Base-by-base conservation (phyloP, 768 basidiomycete genomes). In the Tulasnella sp. region DNA sequence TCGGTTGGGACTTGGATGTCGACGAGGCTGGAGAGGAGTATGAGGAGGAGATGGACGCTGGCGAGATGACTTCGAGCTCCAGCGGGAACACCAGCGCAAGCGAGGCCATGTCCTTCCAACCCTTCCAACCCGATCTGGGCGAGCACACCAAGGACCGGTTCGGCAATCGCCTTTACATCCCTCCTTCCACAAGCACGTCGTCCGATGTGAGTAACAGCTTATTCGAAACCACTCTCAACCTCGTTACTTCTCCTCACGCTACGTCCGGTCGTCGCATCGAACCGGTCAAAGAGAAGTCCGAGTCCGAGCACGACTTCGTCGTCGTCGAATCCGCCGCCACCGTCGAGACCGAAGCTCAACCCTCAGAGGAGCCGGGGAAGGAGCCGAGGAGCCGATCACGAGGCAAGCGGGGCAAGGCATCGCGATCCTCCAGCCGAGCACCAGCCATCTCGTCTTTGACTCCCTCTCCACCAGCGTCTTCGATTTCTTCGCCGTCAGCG, bases 11-110 rank as follows among this genome's bases (percentile, higher is more conserved):
- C 72, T 44, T 80, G n/a, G 71, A 79, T 38, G 78, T 79, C 44
- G 78, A 79, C 46, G 72, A 76, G 14, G 79, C 79, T 42, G 78
- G 78, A 19, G 79, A 80, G 74, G 79, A 80, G 56, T 56, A 80
- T 16, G 79, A 80, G 38, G 78, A 78, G 5, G 78, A 75, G 74
- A 27, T 39, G 36, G 68, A 71, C 12, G 39, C 46, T 27, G 44
- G 21, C 40, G 78, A 79, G 52, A 77, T 77, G 76, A 79, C 39
- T 79, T 31, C 71, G 71, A 72, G 68, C 44, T 72, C 78, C 1
- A 79, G 68, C 40, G 78, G 71, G 10, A 48, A 24, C 31, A 74
- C 62, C 40, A 31, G 36, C 39, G 72, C 78, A 27, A 71, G 78
- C 71, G 38, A 46, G 38, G 42, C 36, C 19, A 36, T 38, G n/a